phyloP scores from a whole-genome alignment of 805 yeast species.

The Wickerhamiella kazuoi region DNA sequence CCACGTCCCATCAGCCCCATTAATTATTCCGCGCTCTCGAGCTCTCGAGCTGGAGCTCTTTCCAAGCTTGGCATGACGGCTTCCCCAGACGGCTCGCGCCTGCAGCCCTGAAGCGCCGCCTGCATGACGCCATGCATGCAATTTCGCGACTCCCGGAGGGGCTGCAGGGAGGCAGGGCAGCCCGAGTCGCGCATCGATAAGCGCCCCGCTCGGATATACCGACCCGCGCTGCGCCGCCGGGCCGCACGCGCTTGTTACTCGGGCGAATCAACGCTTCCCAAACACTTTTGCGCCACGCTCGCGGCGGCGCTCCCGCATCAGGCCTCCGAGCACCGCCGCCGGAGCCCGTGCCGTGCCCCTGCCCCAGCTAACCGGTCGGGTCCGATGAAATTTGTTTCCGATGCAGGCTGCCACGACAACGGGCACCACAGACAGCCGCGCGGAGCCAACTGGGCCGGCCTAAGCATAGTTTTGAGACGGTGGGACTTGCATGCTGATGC shows the following conservation, averaged over 20 bases:
- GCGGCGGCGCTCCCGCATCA: no score
- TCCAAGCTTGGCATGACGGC: background rate
- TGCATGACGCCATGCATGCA: background rate
- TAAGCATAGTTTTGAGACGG: no score
- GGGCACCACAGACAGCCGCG: no score
- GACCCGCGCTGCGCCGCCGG: background rate
- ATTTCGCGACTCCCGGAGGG: background rate
- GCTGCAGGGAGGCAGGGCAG: background rate
- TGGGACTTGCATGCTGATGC: no score
- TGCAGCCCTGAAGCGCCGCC: no score
- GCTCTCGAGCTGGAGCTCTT: background rate
- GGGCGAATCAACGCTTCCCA: background rate
- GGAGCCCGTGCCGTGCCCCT: no score
- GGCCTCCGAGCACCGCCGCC: background rate
- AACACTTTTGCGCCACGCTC: no score
- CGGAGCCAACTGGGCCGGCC: no score
- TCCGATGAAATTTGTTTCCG: no score
- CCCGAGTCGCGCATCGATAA: background rate
- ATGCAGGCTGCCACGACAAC: no score
- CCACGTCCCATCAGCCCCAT: background rate
- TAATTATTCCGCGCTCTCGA: background rate
- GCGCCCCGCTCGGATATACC: background rate
- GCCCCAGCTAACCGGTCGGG: no score
- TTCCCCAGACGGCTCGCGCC: no score
- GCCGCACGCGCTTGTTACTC: background rate